phyloP scores from a whole-genome alignment of 176 grass and related monocot genomes.

The Phoenix roebelenii region DNA sequence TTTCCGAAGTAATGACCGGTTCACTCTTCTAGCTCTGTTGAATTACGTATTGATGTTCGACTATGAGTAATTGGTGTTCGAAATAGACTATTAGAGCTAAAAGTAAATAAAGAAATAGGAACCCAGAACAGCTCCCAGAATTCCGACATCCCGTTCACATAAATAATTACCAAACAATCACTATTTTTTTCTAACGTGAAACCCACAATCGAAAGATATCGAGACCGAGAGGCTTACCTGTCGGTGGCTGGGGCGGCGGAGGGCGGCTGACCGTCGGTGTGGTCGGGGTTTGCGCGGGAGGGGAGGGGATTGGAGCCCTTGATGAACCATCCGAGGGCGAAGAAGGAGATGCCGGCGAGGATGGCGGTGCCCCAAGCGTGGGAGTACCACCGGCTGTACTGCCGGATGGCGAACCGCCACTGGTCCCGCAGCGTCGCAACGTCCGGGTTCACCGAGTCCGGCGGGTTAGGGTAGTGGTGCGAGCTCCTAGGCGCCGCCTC shows the following conservation, averaged over 20 bases:
- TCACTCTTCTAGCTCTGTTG: no score
- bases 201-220: no score
- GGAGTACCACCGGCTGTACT: slow-evolving; percentile 94
- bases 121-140: no score
- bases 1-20: no score
- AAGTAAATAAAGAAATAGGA: no score
- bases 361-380: slow-evolving; percentile 89
- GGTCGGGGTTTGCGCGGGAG: slow-evolving; percentile 22
- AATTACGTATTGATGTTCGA: no score
- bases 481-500: background rate
- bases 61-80: no score
- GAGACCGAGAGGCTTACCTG: background rate
- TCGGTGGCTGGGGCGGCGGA: background rate
- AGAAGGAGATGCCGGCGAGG: slow-evolving; percentile 66
- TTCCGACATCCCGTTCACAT: no score
- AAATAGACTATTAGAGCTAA: no score
- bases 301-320: slow-evolving; percentile 83
- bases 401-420: slow-evolving; percentile 72
- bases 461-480: slow-evolving; percentile 50
- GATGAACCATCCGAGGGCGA: slow-evolving; percentile 56
- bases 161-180: no score
- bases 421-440: slow-evolving; percentile 68
- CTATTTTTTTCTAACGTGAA: no score
- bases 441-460: slow-evolving; percentile 57
- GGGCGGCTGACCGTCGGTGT: background rate